Conservation (phyloP, 345 rosid species). For the Citrus maxima region DNA sequence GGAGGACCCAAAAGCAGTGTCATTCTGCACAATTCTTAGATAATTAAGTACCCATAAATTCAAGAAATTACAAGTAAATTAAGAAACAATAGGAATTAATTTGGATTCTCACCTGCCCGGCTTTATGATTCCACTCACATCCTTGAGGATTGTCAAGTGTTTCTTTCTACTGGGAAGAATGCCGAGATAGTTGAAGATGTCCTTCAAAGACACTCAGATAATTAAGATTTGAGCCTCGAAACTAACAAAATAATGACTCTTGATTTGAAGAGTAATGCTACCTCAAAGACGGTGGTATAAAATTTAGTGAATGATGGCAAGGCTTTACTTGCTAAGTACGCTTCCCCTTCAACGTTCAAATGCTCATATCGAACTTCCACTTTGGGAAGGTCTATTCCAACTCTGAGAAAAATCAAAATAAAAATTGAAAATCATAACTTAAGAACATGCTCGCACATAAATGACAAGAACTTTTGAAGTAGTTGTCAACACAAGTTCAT, state of each 20-base stretch:
- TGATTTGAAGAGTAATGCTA: conserved; percentile 18
- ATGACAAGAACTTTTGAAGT: too few species aligned
- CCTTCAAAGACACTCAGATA: conserved; percentile 20
- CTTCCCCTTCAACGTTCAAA: conserved; percentile 53
- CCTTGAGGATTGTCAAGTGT: conserved; percentile 52
- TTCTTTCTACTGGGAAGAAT: conserved; percentile 48
- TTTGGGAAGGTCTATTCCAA: conserved; percentile 48
- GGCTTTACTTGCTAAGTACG: conserved; percentile 62
- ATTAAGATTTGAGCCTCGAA: not conserved
- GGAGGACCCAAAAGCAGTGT: conserved; percentile 84
- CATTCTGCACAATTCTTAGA: conserved; percentile 33
- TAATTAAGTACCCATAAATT: not conserved
- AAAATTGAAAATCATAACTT: not conserved
- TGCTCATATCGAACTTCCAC: conserved; percentile 58
- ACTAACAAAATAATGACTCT: not conserved
- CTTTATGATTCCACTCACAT: conserved; percentile 64
- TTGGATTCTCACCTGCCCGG: conserved; percentile 49
- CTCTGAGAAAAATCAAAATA: conserved; percentile 21
- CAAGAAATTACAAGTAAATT: not conserved
- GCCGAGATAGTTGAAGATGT: conserved; percentile 19
- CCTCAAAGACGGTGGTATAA: conserved; percentile 48
- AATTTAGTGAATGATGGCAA: conserved; percentile 59
- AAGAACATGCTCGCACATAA: not conserved
- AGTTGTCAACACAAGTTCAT: too few species aligned
- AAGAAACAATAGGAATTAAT: not conserved